Evolutionary conservation across 2,329 filamentous ascomycete species (phyloP).

Genomic region (Fusarium pseudograminearum): DNA sequence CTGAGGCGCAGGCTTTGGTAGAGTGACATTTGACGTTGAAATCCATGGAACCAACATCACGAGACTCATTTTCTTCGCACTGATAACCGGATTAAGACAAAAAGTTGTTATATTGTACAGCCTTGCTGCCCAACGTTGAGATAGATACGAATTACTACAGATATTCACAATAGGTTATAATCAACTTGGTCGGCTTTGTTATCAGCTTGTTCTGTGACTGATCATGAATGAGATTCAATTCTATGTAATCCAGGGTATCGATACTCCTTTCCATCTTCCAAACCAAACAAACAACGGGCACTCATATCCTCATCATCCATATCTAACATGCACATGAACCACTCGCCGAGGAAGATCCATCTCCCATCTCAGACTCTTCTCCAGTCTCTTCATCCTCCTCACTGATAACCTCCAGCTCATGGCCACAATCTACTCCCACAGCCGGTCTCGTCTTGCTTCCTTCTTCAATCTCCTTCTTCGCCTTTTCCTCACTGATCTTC

Average conservation of each 20-base stretch:
- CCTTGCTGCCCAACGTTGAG: conserved; percentile 16
- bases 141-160: neutral
- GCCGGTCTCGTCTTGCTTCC: neutral
- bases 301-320: neutral
- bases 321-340: neutral
- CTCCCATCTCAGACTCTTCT: conserved; percentile 4
- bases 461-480: neutral
- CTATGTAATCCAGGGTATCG: neutral
- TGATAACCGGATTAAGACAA: conserved; percentile 13
- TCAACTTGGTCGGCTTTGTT: neutral
- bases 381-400: conserved; percentile 15
- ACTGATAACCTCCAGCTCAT: conserved; percentile 11
- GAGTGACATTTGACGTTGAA: conserved; percentile 1
- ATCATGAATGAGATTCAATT: neutral
- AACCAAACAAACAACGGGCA: neutral
- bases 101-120: neutral
- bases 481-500: neutral
- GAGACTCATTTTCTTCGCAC: conserved; percentile 27
- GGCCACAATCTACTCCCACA: neutral
- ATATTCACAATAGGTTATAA: neutral
- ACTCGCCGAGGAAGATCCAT: neutral
- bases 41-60: conserved; percentile 15
- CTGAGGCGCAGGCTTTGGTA: conserved; percentile 30
- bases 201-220: neutral
- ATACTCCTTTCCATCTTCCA: neutral